Conservation (phyloP, 495 filamentous ascomycete species). For the Penicillium daleae region DNA sequence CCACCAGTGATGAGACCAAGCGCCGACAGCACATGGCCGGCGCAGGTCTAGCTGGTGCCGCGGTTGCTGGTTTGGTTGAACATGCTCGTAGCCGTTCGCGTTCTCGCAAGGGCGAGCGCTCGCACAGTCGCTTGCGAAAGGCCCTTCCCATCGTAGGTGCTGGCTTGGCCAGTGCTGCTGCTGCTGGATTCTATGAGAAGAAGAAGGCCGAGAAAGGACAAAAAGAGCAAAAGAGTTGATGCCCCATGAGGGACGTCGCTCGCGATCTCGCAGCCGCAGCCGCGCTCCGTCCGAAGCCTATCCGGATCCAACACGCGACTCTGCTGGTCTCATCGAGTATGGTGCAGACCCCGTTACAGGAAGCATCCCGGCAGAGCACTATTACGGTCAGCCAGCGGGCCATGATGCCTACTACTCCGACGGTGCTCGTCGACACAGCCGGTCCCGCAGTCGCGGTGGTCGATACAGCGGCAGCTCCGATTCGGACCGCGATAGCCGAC, state of each 20-base stretch:
- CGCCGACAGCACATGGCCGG: constrained; percentile 73
- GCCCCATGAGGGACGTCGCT: constrained; percentile 54
- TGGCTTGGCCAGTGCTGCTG: constrained; percentile 76
- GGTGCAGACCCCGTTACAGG: constrained; percentile 66
- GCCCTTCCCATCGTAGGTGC: constrained; percentile 72
- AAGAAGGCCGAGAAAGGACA: constrained; percentile 69
- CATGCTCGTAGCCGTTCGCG: constrained; percentile 74
- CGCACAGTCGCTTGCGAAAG: constrained; percentile 62
- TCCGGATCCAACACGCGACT: constrained; percentile 59
- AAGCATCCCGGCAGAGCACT: constrained; percentile 52
- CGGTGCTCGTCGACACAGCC: constrained; percentile 32
- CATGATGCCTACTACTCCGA: constrained; percentile 48
- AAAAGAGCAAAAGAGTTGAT: constrained; percentile 51
- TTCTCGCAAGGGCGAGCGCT: constrained; percentile 55
- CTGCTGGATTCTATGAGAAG: constrained; percentile 80
- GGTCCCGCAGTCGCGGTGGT: constrained; percentile 45
- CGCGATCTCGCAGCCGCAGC: constrained; percentile 61
- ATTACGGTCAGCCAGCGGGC: constrained; percentile 51
- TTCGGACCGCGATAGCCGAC: constrained; percentile 42
- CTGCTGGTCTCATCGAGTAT: constrained; percentile 79
- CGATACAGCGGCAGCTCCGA: constrained; percentile 47
- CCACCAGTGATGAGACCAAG: constrained; percentile 58
- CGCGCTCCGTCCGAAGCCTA: constrained; percentile 57
- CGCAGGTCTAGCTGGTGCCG: constrained; percentile 77
- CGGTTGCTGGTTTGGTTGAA: constrained; percentile 75